These are phyloP conservation scores for Kalanchoe fedtschenkoi DNA, from an alignment of 164 flowering plant species.

Conservation along the genomic window DNA sequence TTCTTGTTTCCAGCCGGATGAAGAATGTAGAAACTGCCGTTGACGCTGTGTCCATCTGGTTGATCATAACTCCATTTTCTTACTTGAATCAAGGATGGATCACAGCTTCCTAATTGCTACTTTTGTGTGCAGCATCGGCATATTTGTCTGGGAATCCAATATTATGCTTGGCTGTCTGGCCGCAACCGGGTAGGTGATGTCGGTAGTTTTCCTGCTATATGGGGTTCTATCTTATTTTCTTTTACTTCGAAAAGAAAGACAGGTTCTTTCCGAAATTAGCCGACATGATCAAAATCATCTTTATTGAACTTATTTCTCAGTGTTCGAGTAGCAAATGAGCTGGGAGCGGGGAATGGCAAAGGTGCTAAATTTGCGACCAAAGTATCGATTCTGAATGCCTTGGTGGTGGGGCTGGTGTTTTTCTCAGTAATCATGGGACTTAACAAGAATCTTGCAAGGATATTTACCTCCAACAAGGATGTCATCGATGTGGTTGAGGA, in stretches of 20 bases:
- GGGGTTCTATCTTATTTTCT: not conserved
- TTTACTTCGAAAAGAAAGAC: no score
- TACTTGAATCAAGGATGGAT: not conserved
- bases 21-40: conserved; percentile 29
- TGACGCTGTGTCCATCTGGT: conserved; percentile 68
- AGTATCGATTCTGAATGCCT: conserved; percentile 32
- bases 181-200: conserved; percentile 41
- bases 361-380: conserved; percentile 47
- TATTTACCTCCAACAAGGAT: conserved; percentile 33
- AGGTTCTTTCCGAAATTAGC: no score
- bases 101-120: not conserved
- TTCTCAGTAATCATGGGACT: conserved; percentile 22
- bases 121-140: conserved; percentile 32
- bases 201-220: not conserved
- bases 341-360: conserved; percentile 55
- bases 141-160: conserved; percentile 57
- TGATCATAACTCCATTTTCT: not conserved
- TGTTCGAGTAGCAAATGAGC: conserved; percentile 61
- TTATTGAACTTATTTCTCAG: conserved; percentile 16
- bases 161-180: conserved; percentile 56
- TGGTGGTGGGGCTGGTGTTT: conserved; percentile 33
- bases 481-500: conserved; percentile 26
- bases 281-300: not conserved
- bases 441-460: conserved; percentile 25
- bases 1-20: conserved; percentile 38